Percentiles rank a stretch among this genome's conserved stretches.
Evolutionary conservation across 306 rosid species (phyloP).

Genomic region (Lotus japonicus): DNA sequence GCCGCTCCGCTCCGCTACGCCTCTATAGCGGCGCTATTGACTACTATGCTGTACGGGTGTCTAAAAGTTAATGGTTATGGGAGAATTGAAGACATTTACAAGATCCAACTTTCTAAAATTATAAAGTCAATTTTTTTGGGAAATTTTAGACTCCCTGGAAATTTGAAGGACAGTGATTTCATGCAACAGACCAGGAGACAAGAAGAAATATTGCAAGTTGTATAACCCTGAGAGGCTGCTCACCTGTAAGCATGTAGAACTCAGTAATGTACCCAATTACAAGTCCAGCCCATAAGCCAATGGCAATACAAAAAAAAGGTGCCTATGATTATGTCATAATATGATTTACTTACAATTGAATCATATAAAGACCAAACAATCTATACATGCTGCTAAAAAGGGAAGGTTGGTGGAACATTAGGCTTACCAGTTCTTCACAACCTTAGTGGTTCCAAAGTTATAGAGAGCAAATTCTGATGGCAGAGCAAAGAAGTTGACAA

Average conservation of each 20-base stretch:
- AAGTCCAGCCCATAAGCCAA: slow-evolving; percentile 77
- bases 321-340: slow-evolving; percentile 34
- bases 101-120: background rate
- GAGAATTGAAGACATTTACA: background rate
- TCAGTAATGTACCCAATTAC: slow-evolving; percentile 66
- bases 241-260: slow-evolving; percentile 72
- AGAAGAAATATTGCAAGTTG: background rate
- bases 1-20: no score
- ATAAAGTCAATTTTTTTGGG: background rate
- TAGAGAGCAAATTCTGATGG: slow-evolving; percentile 68
- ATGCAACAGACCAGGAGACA: background rate
- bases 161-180: background rate
- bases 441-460: slow-evolving; percentile 42
- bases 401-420: background rate
- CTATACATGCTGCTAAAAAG: background rate
- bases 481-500: slow-evolving; percentile 48
- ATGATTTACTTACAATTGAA: background rate
- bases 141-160: background rate
- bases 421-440: slow-evolving; percentile 59
- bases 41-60: no score
- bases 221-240: background rate
- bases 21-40: no score
- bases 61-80: background rate
- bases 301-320: slow-evolving; percentile 65
- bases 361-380: background rate